phyloP scores from a whole-genome alignment of 441 rosid genomes.

The Erodium texanum region DNA sequence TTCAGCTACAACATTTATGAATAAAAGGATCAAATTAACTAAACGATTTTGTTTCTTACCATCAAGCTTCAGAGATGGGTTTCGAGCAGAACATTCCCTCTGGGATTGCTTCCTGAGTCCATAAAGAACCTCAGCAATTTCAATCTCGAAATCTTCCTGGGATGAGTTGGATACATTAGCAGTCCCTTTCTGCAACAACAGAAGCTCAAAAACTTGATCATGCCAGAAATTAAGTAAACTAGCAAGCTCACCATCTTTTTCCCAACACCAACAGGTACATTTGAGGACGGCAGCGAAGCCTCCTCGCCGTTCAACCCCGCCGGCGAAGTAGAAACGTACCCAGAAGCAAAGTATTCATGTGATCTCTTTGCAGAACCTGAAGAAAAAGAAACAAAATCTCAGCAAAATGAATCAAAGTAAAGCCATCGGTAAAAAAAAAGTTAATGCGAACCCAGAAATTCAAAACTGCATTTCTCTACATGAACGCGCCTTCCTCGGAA shows the following conservation, averaged over 20 bases:
- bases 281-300: slow-evolving; percentile 28
- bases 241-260: slow-evolving; percentile 27
- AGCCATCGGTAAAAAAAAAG: background rate
- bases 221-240: too few species aligned
- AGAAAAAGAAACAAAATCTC: background rate
- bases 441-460: background rate
- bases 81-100: slow-evolving; percentile 20
- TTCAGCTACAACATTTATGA: too few species aligned
- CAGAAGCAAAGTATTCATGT: slow-evolving; percentile 27
- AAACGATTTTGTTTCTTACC: too few species aligned
- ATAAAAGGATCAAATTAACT: too few species aligned
- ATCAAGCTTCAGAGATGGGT: slow-evolving; percentile 19
- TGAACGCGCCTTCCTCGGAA: slow-evolving; percentile 47
- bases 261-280: slow-evolving; percentile 27
- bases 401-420: slow-evolving; percentile 3
- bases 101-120: slow-evolving; percentile 46
- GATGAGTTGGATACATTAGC: slow-evolving; percentile 32
- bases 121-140: slow-evolving; percentile 55
- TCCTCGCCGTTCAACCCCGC: slow-evolving; percentile 25
- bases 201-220: too few species aligned
- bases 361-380: slow-evolving; percentile 40
- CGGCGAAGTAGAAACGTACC: slow-evolving; percentile 30
- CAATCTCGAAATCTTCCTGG: slow-evolving; percentile 55
- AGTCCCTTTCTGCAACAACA: slow-evolving; percentile 29
- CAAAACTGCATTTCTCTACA: slow-evolving; percentile 17